A percentile compares a stretch with the other conserved stretches of the same genome.
These are phyloP conservation scores for Colletotrichum echinochloae DNA, from an alignment of 2,329 filamentous ascomycete genomes.

Conservation along the genomic window DNA sequence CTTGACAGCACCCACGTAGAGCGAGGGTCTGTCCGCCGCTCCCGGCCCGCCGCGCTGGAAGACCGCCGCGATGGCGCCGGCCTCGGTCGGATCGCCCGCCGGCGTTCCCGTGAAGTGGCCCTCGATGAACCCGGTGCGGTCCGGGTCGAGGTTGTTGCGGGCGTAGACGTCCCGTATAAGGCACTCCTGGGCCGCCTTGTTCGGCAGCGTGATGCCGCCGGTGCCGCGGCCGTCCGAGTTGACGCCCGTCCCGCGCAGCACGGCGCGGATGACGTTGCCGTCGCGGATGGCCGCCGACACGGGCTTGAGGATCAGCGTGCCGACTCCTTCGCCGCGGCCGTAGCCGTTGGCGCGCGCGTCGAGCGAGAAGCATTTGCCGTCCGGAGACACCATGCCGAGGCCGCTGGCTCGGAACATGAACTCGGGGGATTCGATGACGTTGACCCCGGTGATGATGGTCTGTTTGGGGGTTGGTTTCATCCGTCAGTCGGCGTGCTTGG, in stretches of 20 bases:
- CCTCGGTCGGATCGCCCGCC: conserved; percentile 67
- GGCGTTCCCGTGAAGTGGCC: conserved; percentile 67
- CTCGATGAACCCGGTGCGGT: conserved; percentile 51
- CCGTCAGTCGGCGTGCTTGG: not conserved
- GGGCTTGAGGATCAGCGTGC: conserved; percentile 59
- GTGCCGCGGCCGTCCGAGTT: conserved; percentile 57
- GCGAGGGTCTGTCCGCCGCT: not conserved
- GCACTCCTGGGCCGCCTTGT: conserved; percentile 45
- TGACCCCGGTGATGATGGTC: conserved; percentile 43
- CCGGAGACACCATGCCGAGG: conserved; percentile 28
- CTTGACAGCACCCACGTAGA: conserved; percentile 48
- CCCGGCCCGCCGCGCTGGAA: conserved; percentile 48
- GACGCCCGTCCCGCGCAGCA: conserved; percentile 50
- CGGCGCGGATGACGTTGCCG: conserved; percentile 52
- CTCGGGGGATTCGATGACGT: conserved; percentile 40
- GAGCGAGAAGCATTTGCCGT: conserved; percentile 2
- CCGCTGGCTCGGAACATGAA: conserved; percentile 43
- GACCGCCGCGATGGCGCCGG: conserved; percentile 58
- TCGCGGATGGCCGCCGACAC: conserved; percentile 55
- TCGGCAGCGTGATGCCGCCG: conserved; percentile 51
- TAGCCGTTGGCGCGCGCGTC: conserved; percentile 8
- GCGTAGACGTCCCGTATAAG: conserved; percentile 54
- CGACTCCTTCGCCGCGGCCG: not conserved
- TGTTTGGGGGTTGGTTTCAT: not conserved
- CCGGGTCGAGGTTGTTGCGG: conserved; percentile 43